Conservation (phyloP, 1,139 yeast species). For the Kluyveromyces sp. region DNA sequence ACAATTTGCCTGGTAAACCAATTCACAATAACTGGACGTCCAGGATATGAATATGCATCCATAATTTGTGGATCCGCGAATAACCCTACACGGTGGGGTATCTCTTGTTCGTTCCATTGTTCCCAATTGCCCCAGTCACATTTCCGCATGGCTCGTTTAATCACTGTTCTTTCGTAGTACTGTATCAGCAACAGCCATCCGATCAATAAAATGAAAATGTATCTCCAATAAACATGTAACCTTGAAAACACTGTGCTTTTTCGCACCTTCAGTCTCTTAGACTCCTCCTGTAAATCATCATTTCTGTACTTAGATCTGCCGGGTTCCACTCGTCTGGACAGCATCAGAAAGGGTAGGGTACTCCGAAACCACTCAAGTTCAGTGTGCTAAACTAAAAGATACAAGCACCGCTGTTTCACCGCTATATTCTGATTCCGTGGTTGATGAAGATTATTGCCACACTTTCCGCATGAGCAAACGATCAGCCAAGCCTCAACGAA, state of each 20-base stretch:
- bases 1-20: conserved; percentile 39
- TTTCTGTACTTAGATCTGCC: background rate
- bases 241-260: background rate
- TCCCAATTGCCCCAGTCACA: conserved; percentile 71
- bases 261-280: background rate
- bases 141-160: conserved; percentile 38
- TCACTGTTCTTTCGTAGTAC: conserved; percentile 56
- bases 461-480: no score
- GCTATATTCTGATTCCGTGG: no score
- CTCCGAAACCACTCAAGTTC: background rate
- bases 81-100: conserved; percentile 58
- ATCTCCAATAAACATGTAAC: conserved; percentile 22
- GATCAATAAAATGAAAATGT: conserved; percentile 13
- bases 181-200: conserved; percentile 48
- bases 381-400: no score
- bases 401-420: no score
- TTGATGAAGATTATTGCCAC: no score
- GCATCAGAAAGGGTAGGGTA: background rate
- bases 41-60: conserved; percentile 66
- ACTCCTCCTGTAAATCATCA: background rate
- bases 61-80: conserved; percentile 92
- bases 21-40: conserved; percentile 42
- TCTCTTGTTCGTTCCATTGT: conserved; percentile 36
- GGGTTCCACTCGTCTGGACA: background rate
- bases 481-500: no score